Percentiles rank a stretch among this genome's conserved stretches.
phyloP scores from a whole-genome alignment of 768 basidiomycete species.

The Lactifluus echinatus region DNA sequence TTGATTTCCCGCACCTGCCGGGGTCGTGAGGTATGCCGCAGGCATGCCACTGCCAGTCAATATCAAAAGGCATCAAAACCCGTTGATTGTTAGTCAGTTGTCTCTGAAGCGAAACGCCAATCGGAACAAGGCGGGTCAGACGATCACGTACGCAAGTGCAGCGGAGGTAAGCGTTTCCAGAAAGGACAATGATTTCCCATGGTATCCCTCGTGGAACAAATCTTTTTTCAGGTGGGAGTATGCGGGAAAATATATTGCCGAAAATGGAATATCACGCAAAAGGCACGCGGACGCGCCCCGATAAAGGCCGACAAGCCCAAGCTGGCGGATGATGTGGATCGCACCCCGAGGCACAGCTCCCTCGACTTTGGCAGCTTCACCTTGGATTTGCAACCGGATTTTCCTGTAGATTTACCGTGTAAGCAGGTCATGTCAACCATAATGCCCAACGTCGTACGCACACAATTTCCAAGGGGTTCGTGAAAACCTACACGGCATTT shows the following conservation, averaged over 20 bases:
- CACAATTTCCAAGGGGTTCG: constrained; percentile 96
- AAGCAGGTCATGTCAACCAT: background rate
- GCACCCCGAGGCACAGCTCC: constrained; percentile 80
- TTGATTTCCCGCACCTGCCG: constrained; percentile 62
- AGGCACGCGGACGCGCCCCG: constrained; percentile 89
- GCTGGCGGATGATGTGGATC: constrained; percentile 83
- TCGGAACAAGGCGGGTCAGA: background rate
- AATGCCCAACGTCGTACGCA: constrained; percentile 31
- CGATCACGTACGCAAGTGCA: constrained; percentile 60
- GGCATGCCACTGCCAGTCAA: constrained; percentile 79
- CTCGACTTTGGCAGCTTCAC: constrained; percentile 84
- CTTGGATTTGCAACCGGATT: constrained; percentile 92
- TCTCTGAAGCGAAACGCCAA: background rate
- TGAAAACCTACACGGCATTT: constrained; percentile 61
- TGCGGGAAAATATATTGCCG: constrained; percentile 84
- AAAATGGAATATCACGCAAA: constrained; percentile 94
- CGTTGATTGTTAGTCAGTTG: constrained; percentile 3
- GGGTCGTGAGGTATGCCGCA: constrained; percentile 88
- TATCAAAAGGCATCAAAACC: constrained; percentile 9
- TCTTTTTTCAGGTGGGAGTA: constrained; percentile 91
- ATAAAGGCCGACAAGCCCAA: constrained; percentile 90
- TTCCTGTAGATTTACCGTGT: constrained; percentile 42
- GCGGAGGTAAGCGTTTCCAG: constrained; percentile 81
- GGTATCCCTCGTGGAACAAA: constrained; percentile 90
- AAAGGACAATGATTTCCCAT: constrained; percentile 88